Evolutionary conservation across 495 filamentous ascomycete genomes (phyloP), one percentile per base, ranked within the genome.

Genomic region (Tuber borchii): DNA sequence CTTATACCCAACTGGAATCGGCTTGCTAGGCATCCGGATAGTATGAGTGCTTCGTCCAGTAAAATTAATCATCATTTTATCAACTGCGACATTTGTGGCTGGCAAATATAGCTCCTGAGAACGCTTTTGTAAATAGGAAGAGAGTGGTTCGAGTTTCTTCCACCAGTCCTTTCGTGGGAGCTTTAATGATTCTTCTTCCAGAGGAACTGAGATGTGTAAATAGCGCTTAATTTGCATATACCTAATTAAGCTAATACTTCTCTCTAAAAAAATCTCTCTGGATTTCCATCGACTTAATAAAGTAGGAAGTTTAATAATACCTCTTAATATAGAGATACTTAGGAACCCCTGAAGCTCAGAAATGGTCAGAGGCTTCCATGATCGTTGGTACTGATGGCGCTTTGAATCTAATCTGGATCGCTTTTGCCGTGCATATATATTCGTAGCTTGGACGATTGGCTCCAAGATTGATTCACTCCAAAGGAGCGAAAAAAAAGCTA

Each of bases 51-150:
- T 71, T 9, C 75, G 22, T 17, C 72, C 72, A 2, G 56, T 77
- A 45, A 72, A 77, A 12, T 26, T 12, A 17, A 79, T 73, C 72
- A 79, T 77, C 5, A 68, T 48, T 26, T 79, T 72, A 65, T 74
- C 69, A 17, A 77, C 68, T 1, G 69, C 61, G 0, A 72, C 42
- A 45, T 75, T 79, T 0, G 42, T 68, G 0, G 46, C 69, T 19
- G 78, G 71, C 1, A 73, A 8, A 51, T 51, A 51, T n/a, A 51
- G 48, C 48, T n/a, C 48, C 48, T 51, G 22, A 8, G 7, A 51
- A 12, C 22, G 22, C 9, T n/a, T 0, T 10, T 51, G 48, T n/a
- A 51, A 51, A 51, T 51, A 51, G 22, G 22, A 51, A 51, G 48
- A 51, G 10, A 51, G 20, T 10, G 48, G 22, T 51, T 51, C 7